Evolutionary conservation across 1,284 basidiomycete species (phyloP), one percentile per base, ranked within the genome.

Genomic region (Neotropicomus parvogracilis): DNA sequence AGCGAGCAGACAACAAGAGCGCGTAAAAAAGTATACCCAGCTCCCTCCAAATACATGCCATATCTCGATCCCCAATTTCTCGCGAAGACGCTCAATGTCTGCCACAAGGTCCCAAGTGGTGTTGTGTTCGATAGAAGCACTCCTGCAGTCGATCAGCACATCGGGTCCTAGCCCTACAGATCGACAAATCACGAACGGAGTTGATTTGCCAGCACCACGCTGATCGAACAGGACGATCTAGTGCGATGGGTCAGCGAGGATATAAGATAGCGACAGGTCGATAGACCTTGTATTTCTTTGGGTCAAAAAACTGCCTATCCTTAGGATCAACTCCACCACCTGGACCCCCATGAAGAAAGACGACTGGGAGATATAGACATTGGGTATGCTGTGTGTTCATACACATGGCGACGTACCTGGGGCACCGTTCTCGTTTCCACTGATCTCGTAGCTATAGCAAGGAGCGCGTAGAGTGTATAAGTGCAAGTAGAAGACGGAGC

Each of bases 21-120:
- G 13, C 6, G 24, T 4, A 19, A 13, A 33, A 53, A 17, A 35
- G 60, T 73, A 51, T 59, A 83, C 88, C 91, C 91, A 94, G 27
- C 87, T 91, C 8, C 92, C 92, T 34, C 93, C 92, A 63, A 95
- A 95, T 24, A 95, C 88, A 48, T 93, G 83, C 92, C 91, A 95
- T 62, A 83, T 90, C n/a, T 89, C 82, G 47, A 91, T 75, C 27
- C 68, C 69, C 3, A 95, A 75, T 53, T 86, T 78, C 58, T 83
- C 74, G 44, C 94, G 78, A 21, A 97, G 71, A 59, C 73, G 83
- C 66, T 97, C 94, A 12, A 93, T 85, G 62, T 97, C 95, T 53
- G 80, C 85, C 16, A 98, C 91, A 26, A 97, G 80, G 64, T 95
- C 87, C 92, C 91, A 95, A 1, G 94, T 97, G 3, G 91, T 97